Conservation (phyloP, 495 filamentous ascomycete species). For the Hypoxylon perforatum region DNA sequence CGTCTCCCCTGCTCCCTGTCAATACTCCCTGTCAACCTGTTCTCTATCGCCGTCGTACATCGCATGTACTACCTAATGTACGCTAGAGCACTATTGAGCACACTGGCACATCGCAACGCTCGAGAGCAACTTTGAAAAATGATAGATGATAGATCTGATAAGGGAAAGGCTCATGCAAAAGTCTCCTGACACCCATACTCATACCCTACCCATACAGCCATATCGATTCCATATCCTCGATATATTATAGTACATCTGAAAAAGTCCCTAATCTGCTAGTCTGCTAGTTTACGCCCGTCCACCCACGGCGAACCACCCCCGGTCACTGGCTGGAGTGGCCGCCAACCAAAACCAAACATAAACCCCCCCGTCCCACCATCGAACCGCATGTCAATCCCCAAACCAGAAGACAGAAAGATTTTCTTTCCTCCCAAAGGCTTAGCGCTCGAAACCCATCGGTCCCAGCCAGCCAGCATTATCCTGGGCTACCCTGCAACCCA, state of each 20-base stretch:
- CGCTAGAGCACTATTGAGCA: too few species aligned
- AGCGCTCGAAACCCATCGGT: not conserved
- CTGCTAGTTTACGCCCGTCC: too few species aligned
- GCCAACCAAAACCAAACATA: constrained; percentile 29
- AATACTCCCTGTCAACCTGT: too few species aligned
- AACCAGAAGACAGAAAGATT: constrained; percentile 24
- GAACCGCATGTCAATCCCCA: constrained; percentile 28
- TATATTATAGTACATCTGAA: too few species aligned
- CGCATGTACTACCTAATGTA: too few species aligned
- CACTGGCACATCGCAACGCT: too few species aligned
- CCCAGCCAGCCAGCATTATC: not conserved
- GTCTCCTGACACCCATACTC: constrained; percentile 25
- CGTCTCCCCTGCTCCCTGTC: not conserved
- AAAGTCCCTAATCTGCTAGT: too few species aligned
- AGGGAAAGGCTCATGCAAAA: constrained; percentile 32
- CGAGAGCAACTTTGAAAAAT: too few species aligned
- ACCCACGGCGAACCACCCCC: too few species aligned
- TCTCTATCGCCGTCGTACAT: too few species aligned
- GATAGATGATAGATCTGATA: constrained; percentile 37
- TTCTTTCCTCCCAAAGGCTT: constrained; percentile 23
- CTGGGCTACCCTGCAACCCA: not conserved
- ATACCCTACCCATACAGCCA: not conserved
- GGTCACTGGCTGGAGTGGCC: constrained; percentile 16
- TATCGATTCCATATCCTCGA: too few species aligned
- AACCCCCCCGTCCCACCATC: constrained; percentile 6